Conservation (phyloP, 1,139 yeast genomes). For the Pichia inconspicua region DNA sequence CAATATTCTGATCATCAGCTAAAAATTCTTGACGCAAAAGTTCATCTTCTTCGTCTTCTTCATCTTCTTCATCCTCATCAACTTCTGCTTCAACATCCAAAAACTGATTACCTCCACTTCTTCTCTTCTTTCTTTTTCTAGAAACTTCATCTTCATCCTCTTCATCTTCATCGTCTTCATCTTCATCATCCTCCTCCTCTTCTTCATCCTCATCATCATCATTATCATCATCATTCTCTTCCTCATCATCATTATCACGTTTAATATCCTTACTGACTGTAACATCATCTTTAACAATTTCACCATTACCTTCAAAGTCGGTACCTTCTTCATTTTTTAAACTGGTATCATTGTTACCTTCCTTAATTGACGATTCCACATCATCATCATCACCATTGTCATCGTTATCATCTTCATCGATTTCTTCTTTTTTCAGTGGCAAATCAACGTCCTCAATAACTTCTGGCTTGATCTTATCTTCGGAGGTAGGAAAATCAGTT, state of each 20-base stretch:
- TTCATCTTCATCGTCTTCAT: conserved; percentile 57
- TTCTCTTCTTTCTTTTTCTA: conserved; percentile 43
- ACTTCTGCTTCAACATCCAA: conserved; percentile 99
- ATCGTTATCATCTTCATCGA: not conserved
- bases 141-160: conserved; percentile 45
- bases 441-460: not conserved
- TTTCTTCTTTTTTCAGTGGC: not conserved
- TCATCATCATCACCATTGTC: not conserved
- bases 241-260: conserved; percentile 31
- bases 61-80: conserved; percentile 96
- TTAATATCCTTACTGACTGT: conserved; percentile 30
- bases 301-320: not conserved
- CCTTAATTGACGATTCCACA: too few species aligned
- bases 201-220: conserved; percentile 30
- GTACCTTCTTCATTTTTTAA: conserved; percentile 8
- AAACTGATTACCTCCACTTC: conserved; percentile 76
- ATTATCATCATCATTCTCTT: conserved; percentile 35
- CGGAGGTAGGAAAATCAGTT: not conserved
- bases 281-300: not conserved
- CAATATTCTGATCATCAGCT: conserved; percentile 56
- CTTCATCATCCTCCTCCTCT: conserved; percentile 50
- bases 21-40: conserved; percentile 76
- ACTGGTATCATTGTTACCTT: too few species aligned
- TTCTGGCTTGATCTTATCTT: not conserved
- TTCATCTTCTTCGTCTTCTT: conserved; percentile 87